Base-by-base conservation (phyloP, 1,139 yeast species). In the Kodamaea arcana region DNA sequence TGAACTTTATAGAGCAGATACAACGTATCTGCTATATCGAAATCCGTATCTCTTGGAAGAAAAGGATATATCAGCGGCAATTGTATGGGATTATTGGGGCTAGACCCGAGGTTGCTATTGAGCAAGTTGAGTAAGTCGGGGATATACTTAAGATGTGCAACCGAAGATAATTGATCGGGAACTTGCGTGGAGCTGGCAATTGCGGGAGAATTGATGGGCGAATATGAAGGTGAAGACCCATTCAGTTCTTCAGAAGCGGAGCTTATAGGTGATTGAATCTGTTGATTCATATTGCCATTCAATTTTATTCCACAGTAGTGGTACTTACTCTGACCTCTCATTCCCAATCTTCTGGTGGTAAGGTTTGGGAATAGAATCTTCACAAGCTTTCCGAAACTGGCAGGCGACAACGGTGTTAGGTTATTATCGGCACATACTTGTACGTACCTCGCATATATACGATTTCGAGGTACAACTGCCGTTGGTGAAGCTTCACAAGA, bases 281-380 rank as follows among this genome's bases (percentile, higher is more conserved):
- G 48, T 18, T 41, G 46, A 16, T 12, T 32, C 3, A 36, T 30
- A 32, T 78, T 84, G 8, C 77, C 83, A 14, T 75, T 61, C 35
- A 88, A 58, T 47, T 73, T 75, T 34, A 88, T 69, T 1, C 97
- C 97, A 60, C 95, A 86, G 55, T 88, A 90, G 54, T 88, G 95
- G 56, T 90, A 88, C 51, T 86, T 85, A 15, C 92, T 81, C 52
- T 84, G 90, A 7, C 96, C 96, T 35, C 96, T 69, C 60, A 83
- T 81, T 10, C 97, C 97, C 40, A 88, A 65, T 42, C 97, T 71
- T 47, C 97, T 72, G 0, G 95, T 85, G 22, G 85, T 81, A 44
- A 87, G 66, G 37, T 69, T 70, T 2, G 96, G 96, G 50, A 78
- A 87, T 11, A 83, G 62, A 7, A 82, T 67, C 42, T 85, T 72